Conservation (phyloP, 108 stramenopile genomes). For the Pseudonitzschia pungens region DNA sequence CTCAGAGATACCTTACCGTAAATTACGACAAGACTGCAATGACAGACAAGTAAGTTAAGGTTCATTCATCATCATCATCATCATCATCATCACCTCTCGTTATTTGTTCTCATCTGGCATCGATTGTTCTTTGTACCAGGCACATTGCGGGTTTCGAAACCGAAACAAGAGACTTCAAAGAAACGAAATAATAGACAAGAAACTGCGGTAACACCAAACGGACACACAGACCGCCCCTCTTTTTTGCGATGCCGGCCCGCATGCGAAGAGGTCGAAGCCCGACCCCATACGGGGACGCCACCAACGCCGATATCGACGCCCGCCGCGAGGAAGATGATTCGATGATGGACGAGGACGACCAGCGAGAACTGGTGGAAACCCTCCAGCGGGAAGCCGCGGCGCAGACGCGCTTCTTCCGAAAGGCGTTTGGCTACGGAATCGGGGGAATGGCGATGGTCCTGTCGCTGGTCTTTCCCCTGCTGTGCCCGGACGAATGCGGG, state of each 20-base stretch:
- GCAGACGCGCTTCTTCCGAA: conserved; percentile 26
- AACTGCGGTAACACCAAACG: too few relatives aligned
- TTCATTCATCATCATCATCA: too few relatives aligned
- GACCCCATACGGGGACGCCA: conserved; percentile 2
- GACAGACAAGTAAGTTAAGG: too few relatives aligned
- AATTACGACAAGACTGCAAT: too few relatives aligned
- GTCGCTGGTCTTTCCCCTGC: conserved; percentile 25
- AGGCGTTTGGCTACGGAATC: conserved; percentile 17
- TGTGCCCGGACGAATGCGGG: conserved; percentile 36
- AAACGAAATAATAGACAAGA: not conserved
- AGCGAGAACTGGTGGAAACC: conserved; percentile 20
- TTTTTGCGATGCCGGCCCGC: not conserved
- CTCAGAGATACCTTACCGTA: too few relatives aligned
- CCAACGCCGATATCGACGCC: conserved; percentile 16
- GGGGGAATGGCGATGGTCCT: conserved; percentile 22
- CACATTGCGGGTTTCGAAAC: too few relatives aligned
- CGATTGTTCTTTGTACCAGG: too few relatives aligned
- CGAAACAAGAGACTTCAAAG: too few relatives aligned
- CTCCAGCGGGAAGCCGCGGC: conserved; percentile 22
- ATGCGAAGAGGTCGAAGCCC: conserved; percentile 24
- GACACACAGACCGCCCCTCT: not conserved
- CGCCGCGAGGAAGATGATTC: not conserved
- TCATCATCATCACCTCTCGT: too few relatives aligned
- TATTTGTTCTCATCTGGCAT: too few relatives aligned
- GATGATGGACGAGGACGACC: conserved; percentile 34